Evolutionary conservation across 495 filamentous ascomycete species (phyloP).

Genomic region (Hypoxylon fuscum): DNA sequence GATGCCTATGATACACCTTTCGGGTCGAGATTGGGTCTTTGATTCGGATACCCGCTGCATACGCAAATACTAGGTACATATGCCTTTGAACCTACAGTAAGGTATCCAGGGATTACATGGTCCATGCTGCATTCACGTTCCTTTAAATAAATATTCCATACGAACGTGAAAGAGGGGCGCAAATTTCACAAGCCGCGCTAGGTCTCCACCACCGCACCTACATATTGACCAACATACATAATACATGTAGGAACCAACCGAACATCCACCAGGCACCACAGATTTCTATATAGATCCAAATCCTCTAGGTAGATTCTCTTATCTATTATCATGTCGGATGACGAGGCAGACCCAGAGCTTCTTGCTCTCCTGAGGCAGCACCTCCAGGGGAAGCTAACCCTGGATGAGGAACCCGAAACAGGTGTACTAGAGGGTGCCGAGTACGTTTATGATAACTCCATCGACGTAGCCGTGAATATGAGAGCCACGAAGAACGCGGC

Average conservation of each 20-base stretch:
- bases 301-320: slow-evolving; percentile 2
- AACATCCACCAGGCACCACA: slow-evolving; percentile 10
- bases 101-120: no score
- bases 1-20: no score
- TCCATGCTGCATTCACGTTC: no score
- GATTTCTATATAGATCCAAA: slow-evolving; percentile 4
- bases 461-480: slow-evolving; percentile 88
- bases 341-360: slow-evolving; percentile 88
- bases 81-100: no score
- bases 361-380: slow-evolving; percentile 86
- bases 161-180: slow-evolving; percentile 7
- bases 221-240: no score
- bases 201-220: slow-evolving; percentile 1
- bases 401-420: slow-evolving; percentile 69
- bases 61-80: no score
- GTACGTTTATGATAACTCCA: slow-evolving; percentile 89
- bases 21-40: no score
- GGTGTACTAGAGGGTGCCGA: slow-evolving; percentile 84
- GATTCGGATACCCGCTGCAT: no score
- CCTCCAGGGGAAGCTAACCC: slow-evolving; percentile 63
- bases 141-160: no score
- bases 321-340: slow-evolving; percentile 75
- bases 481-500: slow-evolving; percentile 82
- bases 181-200: slow-evolving; percentile 6
- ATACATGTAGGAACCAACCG: slow-evolving; percentile 7